Percentiles rank a stretch among this genome's conserved stretches.
Evolutionary conservation across 176 grass and related monocot species (phyloP).

Genomic region (Alopecurus myosuroides): DNA sequence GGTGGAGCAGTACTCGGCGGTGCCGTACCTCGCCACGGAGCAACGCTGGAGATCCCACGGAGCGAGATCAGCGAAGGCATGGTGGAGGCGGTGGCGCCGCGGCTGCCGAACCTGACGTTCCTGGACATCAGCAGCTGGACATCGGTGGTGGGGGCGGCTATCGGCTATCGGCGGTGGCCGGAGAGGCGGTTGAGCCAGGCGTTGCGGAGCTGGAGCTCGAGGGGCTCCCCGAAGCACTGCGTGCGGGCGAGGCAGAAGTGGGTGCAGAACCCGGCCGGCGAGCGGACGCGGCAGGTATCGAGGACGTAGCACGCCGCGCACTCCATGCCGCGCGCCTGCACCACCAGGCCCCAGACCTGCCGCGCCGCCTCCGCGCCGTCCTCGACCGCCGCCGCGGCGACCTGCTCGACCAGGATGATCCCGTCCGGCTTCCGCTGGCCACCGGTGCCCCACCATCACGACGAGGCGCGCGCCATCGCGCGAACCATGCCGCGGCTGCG

Average conservation of each 20-base stretch:
- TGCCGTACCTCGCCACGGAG: too few relatives aligned
- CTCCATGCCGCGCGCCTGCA: slow-evolving; percentile 56
- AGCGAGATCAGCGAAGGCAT: slow-evolving; percentile 87
- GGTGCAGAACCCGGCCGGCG: too few relatives aligned
- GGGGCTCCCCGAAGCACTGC: too few relatives aligned
- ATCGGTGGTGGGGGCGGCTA: background rate
- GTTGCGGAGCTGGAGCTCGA: too few relatives aligned
- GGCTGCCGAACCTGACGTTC: slow-evolving; percentile 62
- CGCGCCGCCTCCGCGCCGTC: slow-evolving; percentile 4
- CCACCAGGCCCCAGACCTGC: slow-evolving; percentile 43
- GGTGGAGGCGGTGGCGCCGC: slow-evolving; percentile 60
- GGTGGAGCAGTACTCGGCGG: too few relatives aligned
- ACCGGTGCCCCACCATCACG: slow-evolving; percentile 83
- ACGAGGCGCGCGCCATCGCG: slow-evolving; percentile 86
- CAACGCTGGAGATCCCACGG: slow-evolving; percentile 76
- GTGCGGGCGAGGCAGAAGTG: too few relatives aligned
- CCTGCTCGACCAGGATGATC: slow-evolving; percentile 70
- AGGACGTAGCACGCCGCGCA: slow-evolving; percentile 44
- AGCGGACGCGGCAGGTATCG: too few relatives aligned
- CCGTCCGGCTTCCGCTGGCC: too few relatives aligned
- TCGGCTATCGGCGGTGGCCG: slow-evolving; percentile 39
- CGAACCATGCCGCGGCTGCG: slow-evolving; percentile 70
- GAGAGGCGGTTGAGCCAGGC: slow-evolving; percentile 51
- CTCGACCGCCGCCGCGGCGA: slow-evolving; percentile 29
- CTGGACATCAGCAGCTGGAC: slow-evolving; percentile 93